Evolutionary conservation across 768 basidiomycete genomes (phyloP), one percentile per base, ranked within the genome.

Genomic region (Harrya chromipes): DNA sequence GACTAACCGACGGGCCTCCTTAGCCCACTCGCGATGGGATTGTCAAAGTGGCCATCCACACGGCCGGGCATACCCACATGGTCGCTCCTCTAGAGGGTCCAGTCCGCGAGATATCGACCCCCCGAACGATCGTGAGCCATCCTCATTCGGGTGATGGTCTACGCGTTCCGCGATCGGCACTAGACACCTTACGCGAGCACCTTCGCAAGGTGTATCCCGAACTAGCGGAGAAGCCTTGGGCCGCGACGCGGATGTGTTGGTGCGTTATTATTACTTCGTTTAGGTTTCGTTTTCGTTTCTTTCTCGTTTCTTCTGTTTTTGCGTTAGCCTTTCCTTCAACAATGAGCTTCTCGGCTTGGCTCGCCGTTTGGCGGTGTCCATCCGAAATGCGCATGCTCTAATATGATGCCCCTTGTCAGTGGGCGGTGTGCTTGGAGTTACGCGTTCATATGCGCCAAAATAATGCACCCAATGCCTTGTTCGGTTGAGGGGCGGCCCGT

Each of bases 161-260:
- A 19, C 74, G 74, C 23, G 87, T 98, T 41, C 93, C 95, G 0
- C 77, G 70, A 47, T 64, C 68, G 8, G 75, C 74, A 41, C 64
- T 87, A 3, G 61, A 68, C 33, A 64, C 64, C 46, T 61, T 95
- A 46, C 74, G 89, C 35, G 65, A 64, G 3, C 67, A 73, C 10
- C 66, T 95, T 11, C 63, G 69, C 17, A 62, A 68, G 27, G 71
- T 92, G 21, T 94, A 87, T 68, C 95, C 94, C 21, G 81, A 81
- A 43, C 75, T 98, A 39, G 87, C 82, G 6, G 69, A 81, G 56
- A 87, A 83, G 65, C 79, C 87, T 0, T 88, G 93, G 61, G 63
- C 69, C 26, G 73, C 72, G 7, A 94, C 93, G 11, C 72, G 94
- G 51, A 67, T 98, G 54, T 98, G 94, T 70, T 97, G 94, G 94